Evolutionary conservation across 164 flowering plant genomes (phyloP), one percentile per base, ranked within the genome.

Genomic region (Annona cherimola): DNA sequence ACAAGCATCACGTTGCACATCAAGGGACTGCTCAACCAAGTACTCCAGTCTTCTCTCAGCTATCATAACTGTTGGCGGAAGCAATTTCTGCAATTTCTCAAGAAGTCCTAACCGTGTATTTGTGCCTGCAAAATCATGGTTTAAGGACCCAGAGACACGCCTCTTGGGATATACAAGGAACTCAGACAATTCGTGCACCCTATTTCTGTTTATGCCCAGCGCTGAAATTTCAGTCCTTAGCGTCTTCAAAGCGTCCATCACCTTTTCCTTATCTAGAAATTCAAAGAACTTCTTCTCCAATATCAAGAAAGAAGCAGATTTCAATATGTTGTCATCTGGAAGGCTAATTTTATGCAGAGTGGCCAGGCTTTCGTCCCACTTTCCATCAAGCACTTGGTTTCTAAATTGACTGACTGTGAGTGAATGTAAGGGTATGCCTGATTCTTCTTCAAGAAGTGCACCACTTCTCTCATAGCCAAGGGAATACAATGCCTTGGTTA

Each of bases 241-340:
- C 12, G 91, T 88, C 66, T 74, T 76, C 77, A 90, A 74, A 45
- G 94, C 96, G 67, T 83, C 92, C 82, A 68, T 68, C 3, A 50
- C 60, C 35, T 18, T 68, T 6, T 68, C 70, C 68, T 57, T 76
- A 16, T 73, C 73, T 42, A 92, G 71, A 72, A 80, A 83, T 68
- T 92, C 92, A 75, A 88, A 83, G 61, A 92, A 87, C 67, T 90
- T 92, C 75, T 88, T 92, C 76, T 90, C 96, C 78, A 92, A 79
- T 76, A 92, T 79, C 71, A 83, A 70, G 73, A 90, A 86, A 50
- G 91, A 86, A 42, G 91, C 90, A 57, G 86, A 80, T 61, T 86
- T 88, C 42, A 85, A 61, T 26, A 78, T 77, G 19, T 16, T 74
- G 70, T 89, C 86, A 71, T 92, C 94, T 18, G 69, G 14, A 4